phyloP scores from a whole-genome alignment of 1,139 yeast genomes.

The Magnusiomyces tetraspermus region DNA sequence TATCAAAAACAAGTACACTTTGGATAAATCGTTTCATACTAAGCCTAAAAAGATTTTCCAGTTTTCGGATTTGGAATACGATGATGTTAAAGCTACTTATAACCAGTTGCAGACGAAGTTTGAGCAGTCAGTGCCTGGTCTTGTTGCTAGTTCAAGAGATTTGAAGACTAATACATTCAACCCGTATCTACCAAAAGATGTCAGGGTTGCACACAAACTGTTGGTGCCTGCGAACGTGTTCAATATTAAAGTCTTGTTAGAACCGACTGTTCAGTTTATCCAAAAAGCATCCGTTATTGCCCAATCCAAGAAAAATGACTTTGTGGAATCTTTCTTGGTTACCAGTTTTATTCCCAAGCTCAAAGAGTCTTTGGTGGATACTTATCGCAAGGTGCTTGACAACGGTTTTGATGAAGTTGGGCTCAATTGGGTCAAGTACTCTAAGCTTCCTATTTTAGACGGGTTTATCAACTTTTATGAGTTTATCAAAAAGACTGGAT shows the following conservation, averaged over 20 bases:
- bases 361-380: constrained; percentile 43
- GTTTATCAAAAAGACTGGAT: constrained; percentile 26
- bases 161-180: constrained; percentile 11
- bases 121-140: constrained; percentile 32
- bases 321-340: constrained; percentile 59
- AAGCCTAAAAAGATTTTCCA: constrained; percentile 20
- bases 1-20: neutral
- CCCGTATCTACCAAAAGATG: constrained; percentile 14
- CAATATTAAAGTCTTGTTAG: constrained; percentile 69
- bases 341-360: constrained; percentile 56
- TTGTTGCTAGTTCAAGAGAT: constrained; percentile 24
- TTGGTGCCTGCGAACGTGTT: constrained; percentile 68
- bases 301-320: constrained; percentile 32
- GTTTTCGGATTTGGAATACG: constrained; percentile 23
- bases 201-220: constrained; percentile 41
- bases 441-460: constrained; percentile 29
- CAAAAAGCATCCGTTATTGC: constrained; percentile 41
- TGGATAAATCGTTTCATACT: constrained; percentile 14
- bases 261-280: constrained; percentile 48
- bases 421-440: constrained; percentile 24
- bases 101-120: constrained; percentile 24
- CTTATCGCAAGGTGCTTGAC: constrained; percentile 29
- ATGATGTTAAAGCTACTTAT: constrained; percentile 22
- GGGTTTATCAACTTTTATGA: constrained; percentile 25
- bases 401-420: neutral